Percentiles rank a stretch among this genome's conserved stretches.
Conservation (phyloP, 2,329 filamentous ascomycete species). For the Pyricularia grisea region DNA sequence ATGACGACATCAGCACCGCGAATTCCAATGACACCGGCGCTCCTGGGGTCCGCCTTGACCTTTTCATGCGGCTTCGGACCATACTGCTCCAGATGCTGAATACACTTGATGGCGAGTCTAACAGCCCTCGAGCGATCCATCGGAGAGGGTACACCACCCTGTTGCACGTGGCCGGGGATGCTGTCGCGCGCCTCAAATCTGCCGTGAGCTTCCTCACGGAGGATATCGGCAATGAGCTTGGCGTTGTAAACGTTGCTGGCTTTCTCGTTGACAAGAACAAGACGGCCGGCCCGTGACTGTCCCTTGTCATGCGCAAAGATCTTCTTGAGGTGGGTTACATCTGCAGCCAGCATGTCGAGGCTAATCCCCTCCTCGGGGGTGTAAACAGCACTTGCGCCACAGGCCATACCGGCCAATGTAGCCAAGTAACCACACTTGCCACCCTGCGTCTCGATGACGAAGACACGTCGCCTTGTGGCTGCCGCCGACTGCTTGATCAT, state of each 20-base stretch:
- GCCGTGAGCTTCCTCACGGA: conserved; percentile 84
- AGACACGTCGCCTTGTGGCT: conserved; percentile 84
- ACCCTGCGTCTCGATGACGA: conserved; percentile 96
- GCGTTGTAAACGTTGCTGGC: conserved; percentile 85
- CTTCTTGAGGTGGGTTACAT: conserved; percentile 81
- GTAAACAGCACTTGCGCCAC: conserved; percentile 88
- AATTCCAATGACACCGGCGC: conserved; percentile 80
- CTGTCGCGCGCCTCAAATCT: conserved; percentile 88
- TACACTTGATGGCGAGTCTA: conserved; percentile 84
- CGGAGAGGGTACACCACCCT: conserved; percentile 82
- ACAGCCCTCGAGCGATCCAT: conserved; percentile 95
- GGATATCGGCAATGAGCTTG: conserved; percentile 90
- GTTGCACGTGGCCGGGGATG: conserved; percentile 89
- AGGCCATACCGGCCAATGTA: conserved; percentile 80
- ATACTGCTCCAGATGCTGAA: conserved; percentile 80
- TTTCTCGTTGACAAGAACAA: conserved; percentile 96
- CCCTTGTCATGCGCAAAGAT: conserved; percentile 81
- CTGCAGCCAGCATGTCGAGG: conserved; percentile 82
- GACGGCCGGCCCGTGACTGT: conserved; percentile 79
- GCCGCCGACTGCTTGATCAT: conserved; percentile 96
- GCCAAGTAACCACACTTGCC: conserved; percentile 91
- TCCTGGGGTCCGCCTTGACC: conserved; percentile 65
- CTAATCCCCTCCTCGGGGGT: conserved; percentile 94
- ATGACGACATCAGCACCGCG: conserved; percentile 87
- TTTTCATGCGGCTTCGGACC: conserved; percentile 54